Evolutionary conservation across 2,329 filamentous ascomycete species (phyloP).

Genomic region (Parastagonospora nodorum): DNA sequence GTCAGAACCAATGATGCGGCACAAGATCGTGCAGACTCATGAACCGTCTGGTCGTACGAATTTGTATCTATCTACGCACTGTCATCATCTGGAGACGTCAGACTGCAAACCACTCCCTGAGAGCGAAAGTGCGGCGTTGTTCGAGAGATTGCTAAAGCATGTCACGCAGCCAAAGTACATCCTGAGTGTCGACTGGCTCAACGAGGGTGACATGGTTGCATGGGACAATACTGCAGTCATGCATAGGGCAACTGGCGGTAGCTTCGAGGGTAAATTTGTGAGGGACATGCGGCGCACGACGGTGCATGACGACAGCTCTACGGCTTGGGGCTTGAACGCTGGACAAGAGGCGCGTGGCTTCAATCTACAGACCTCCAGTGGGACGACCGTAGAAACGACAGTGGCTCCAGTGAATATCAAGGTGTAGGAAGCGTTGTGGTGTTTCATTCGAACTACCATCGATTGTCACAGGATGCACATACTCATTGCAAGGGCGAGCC

Average conservation of each 20-base stretch:
- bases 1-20: slow-evolving; percentile 48
- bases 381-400: no score
- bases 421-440: no score
- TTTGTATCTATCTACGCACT: slow-evolving; percentile 59
- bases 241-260: slow-evolving; percentile 58
- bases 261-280: slow-evolving; percentile 54
- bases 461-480: no score
- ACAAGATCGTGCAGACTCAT: slow-evolving; percentile 58
- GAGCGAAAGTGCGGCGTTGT: slow-evolving; percentile 43
- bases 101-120: slow-evolving; percentile 7
- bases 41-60: slow-evolving; percentile 58
- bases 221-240: slow-evolving; percentile 66
- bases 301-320: slow-evolving; percentile 55
- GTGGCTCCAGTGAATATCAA: no score
- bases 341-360: slow-evolving; percentile 18
- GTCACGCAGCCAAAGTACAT: slow-evolving; percentile 56
- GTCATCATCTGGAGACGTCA: slow-evolving; percentile 56
- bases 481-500: no score
- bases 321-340: slow-evolving; percentile 52
- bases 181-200: slow-evolving; percentile 55
- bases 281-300: slow-evolving; percentile 63
- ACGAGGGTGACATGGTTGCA: slow-evolving; percentile 57
- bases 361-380: slow-evolving; percentile 6
- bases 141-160: slow-evolving; percentile 54
- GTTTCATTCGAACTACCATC: no score